Evolutionary conservation across 2,329 filamentous ascomycete genomes (phyloP).

Genomic region (Thyridium curvatum): DNA sequence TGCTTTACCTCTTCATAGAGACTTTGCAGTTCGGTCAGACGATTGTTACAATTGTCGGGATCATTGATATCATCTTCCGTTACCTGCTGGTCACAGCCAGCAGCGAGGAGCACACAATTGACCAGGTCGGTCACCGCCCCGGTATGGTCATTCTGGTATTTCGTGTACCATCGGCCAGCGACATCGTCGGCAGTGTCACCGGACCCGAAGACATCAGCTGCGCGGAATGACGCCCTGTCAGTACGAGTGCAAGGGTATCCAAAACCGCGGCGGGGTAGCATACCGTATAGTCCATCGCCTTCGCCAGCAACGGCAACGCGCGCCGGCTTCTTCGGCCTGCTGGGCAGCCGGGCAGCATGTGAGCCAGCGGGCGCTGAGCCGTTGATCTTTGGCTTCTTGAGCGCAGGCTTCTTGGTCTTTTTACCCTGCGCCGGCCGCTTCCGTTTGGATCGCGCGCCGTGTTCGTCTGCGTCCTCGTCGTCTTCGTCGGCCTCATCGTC

Average conservation of each 20-base stretch:
- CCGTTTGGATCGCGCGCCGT: constrained; percentile 19
- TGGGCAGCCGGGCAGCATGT: constrained; percentile 39
- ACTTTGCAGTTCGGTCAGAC: constrained; percentile 78
- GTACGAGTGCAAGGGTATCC: constrained; percentile 7
- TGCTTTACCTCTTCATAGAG: constrained; percentile 71
- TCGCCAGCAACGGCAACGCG: constrained; percentile 45
- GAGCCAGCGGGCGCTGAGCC: constrained; percentile 34
- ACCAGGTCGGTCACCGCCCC: constrained; percentile 55
- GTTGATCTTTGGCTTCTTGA: constrained; percentile 60
- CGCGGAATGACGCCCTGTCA: constrained; percentile 12
- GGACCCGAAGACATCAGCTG: constrained; percentile 59
- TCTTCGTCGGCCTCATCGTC: constrained; percentile 38
- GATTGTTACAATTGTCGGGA: constrained; percentile 75
- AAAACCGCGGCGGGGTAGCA: constrained; percentile 10
- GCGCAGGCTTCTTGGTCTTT: constrained; percentile 48
- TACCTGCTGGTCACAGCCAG: constrained; percentile 76
- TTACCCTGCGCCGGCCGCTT: constrained; percentile 35
- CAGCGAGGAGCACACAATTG: constrained; percentile 62
- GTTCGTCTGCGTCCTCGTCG: constrained; percentile 30
- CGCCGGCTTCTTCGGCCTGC: constrained; percentile 49
- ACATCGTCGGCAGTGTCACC: constrained; percentile 50
- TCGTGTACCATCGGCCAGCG: constrained; percentile 53
- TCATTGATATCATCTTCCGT: constrained; percentile 81
- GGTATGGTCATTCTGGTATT: constrained; percentile 48
- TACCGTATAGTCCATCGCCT: constrained; percentile 51